Evolutionary conservation across 768 basidiomycete species (phyloP).

Genomic region (Trametopsis cervina): DNA sequence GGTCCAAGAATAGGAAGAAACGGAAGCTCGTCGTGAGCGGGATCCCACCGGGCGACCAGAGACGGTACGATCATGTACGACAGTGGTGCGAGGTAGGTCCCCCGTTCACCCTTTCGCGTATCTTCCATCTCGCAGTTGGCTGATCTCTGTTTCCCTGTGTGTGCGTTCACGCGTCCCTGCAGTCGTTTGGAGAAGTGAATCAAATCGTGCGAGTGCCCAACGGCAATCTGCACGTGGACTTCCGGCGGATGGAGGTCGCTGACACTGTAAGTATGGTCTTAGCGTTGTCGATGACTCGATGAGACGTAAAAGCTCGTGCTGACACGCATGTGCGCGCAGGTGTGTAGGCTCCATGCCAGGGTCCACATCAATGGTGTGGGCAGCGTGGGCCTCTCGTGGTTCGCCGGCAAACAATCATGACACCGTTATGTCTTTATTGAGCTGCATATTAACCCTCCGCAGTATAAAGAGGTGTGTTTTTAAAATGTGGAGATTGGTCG

Average conservation of each 20-base stretch:
- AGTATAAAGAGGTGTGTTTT: conserved; percentile 58
- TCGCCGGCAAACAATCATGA: conserved; percentile 42
- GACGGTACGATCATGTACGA: conserved; percentile 60
- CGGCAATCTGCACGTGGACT: conserved; percentile 73
- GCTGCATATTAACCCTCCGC: conserved; percentile 70
- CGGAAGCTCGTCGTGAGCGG: conserved; percentile 61
- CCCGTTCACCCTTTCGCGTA: no score
- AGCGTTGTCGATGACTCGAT: not conserved
- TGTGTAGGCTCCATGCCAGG: conserved; percentile 71
- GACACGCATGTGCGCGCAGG: conserved; percentile 40
- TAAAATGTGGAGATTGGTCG: no score
- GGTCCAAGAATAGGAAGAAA: conserved; percentile 52
- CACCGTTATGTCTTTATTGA: conserved; percentile 43
- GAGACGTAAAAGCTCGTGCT: conserved; percentile 2
- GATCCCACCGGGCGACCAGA: conserved; percentile 49
- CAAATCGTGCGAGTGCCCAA: conserved; percentile 70
- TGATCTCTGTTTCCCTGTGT: no score
- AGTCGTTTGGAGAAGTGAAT: conserved; percentile 74
- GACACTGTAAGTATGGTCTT: conserved; percentile 52
- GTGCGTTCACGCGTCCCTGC: no score
- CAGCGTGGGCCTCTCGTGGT: conserved; percentile 75
- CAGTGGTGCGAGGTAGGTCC: conserved; percentile 68
- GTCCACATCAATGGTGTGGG: conserved; percentile 71
- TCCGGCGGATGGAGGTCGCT: conserved; percentile 68
- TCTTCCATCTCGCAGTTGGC: no score